A percentile compares a stretch with the other conserved stretches of the same genome.
phyloP scores from a whole-genome alignment of 129 eudicot genomes.

The Solidago caesia region DNA sequence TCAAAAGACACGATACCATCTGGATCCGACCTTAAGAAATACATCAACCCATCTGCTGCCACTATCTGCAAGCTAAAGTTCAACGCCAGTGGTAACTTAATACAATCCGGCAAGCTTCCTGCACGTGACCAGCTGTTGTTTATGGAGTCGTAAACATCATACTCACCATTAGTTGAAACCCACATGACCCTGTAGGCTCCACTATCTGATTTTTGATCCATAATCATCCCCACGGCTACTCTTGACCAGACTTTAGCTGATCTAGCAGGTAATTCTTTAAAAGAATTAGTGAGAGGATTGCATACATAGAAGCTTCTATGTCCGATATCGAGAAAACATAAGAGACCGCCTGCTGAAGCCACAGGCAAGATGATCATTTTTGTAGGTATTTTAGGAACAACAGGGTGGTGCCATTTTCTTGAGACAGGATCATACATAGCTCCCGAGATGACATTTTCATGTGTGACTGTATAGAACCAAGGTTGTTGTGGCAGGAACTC shows the following conservation, averaged over 20 bases:
- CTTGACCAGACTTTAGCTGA: conserved; percentile 72
- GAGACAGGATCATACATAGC: conserved; percentile 71
- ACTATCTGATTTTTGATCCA: conserved; percentile 30
- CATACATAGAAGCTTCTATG: conserved; percentile 65
- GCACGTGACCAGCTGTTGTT: conserved; percentile 53
- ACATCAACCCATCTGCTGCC: conserved; percentile 41
- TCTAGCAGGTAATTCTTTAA: conserved; percentile 74
- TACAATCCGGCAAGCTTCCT: conserved; percentile 52
- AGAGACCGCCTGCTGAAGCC: conserved; percentile 90
- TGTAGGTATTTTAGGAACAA: conserved; percentile 59
- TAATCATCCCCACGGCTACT: conserved; percentile 72
- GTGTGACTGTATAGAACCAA: conserved; percentile 79
- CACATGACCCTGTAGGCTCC: conserved; percentile 63
- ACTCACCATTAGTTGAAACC: conserved; percentile 76
- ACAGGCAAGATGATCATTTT: conserved; percentile 62
- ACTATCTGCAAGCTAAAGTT: conserved; percentile 62
- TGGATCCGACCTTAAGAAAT: conserved; percentile 72
- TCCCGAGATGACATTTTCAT: conserved; percentile 55
- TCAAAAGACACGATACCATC: conserved; percentile 72
- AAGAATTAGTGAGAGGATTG: conserved; percentile 72
- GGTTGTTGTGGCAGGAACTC: conserved; percentile 53
- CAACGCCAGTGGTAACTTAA: conserved; percentile 61
- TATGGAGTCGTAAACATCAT: conserved; percentile 67
- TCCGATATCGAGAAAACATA: conserved; percentile 75
- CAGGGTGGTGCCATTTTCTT: conserved; percentile 77